Percentiles rank a stretch among this genome's conserved stretches.
These are phyloP conservation scores for Thelonectria rubi DNA, from an alignment of 2,329 filamentous ascomycete species.

Conservation along the genomic window DNA sequence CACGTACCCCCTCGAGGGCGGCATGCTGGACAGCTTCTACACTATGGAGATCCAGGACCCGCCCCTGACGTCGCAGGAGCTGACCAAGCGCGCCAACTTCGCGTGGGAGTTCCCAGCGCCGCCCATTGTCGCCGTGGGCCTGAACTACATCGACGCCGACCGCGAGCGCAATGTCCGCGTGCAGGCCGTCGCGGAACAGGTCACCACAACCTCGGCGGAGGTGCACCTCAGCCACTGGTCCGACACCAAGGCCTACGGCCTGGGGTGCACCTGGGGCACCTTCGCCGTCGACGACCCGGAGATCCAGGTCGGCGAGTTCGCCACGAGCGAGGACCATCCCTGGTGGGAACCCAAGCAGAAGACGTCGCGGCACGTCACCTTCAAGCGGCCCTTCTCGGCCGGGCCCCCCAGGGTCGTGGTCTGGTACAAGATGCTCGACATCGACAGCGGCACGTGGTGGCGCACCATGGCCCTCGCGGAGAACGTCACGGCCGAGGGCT, in stretches of 20 bases:
- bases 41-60: not conserved
- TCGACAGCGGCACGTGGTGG: conserved; percentile 21
- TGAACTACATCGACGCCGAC: conserved; percentile 19
- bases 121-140: conserved; percentile 7
- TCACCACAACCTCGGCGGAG: conserved; percentile 5
- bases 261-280: conserved; percentile 20
- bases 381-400: conserved; percentile 9
- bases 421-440: conserved; percentile 27
- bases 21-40: conserved; percentile 16
- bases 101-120: conserved; percentile 8
- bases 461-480: conserved; percentile 15
- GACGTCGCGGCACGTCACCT: conserved; percentile 24
- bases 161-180: conserved; percentile 24
- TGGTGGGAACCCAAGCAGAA: conserved; percentile 21
- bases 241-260: conserved; percentile 23
- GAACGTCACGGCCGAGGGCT: conserved; percentile 19
- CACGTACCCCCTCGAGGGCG: conserved; percentile 26
- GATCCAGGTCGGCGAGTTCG: conserved; percentile 28
- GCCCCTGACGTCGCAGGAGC: conserved; percentile 1
- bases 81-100: conserved; percentile 7
- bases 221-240: conserved; percentile 23
- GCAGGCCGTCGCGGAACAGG: conserved; percentile 9
- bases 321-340: conserved; percentile 24
- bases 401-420: conserved; percentile 25
- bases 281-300: conserved; percentile 13